A percentile compares a stretch with the other conserved stretches of the same genome.
Evolutionary conservation across 1,284 basidiomycete species (phyloP).

Genomic region (Inonotus hispidus): DNA sequence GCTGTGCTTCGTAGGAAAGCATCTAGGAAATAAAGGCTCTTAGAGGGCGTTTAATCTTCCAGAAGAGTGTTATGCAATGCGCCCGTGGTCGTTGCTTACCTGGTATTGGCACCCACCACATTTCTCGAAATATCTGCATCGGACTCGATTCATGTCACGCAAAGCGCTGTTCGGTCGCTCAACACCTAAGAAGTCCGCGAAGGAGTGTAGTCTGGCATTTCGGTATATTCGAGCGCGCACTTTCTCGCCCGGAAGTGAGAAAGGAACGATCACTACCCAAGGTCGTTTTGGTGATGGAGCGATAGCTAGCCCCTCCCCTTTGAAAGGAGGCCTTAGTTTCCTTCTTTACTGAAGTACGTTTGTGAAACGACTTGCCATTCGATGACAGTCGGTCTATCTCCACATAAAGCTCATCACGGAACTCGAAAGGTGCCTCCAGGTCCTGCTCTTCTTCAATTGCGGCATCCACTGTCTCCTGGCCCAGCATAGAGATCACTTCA

Average conservation of each 20-base stretch:
- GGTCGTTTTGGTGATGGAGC: slow-evolving; percentile 43
- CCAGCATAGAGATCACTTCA: slow-evolving; percentile 68
- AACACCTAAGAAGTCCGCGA: slow-evolving; percentile 72
- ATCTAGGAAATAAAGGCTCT: slow-evolving; percentile 43
- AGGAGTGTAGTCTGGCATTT: slow-evolving; percentile 61
- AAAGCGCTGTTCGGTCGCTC: slow-evolving; percentile 58
- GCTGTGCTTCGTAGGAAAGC: slow-evolving; percentile 83
- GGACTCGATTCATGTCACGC: slow-evolving; percentile 58
- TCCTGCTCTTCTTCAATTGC: slow-evolving; percentile 46
- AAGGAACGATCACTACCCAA: slow-evolving; percentile 82
- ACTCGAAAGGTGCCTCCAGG: slow-evolving; percentile 54
- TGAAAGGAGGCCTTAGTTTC: neutral
- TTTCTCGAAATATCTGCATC: slow-evolving; percentile 83
- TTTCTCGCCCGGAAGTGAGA: slow-evolving; percentile 77
- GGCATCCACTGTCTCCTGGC: slow-evolving; percentile 48
- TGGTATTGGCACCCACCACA: slow-evolving; percentile 82
- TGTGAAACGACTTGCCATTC: slow-evolving; percentile 42
- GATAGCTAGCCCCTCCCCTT: slow-evolving; percentile 69
- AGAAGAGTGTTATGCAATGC: neutral
- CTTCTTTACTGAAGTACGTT: neutral
- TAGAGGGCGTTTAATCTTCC: neutral
- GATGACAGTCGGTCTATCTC: slow-evolving; percentile 59
- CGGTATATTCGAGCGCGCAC: slow-evolving; percentile 70
- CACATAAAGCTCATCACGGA: slow-evolving; percentile 61
- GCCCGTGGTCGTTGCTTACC: slow-evolving; percentile 30